Percentiles rank a stretch among this genome's conserved stretches.
Conservation (phyloP, 169 alveolate species). For the Amoebophrya sp. region DNA sequence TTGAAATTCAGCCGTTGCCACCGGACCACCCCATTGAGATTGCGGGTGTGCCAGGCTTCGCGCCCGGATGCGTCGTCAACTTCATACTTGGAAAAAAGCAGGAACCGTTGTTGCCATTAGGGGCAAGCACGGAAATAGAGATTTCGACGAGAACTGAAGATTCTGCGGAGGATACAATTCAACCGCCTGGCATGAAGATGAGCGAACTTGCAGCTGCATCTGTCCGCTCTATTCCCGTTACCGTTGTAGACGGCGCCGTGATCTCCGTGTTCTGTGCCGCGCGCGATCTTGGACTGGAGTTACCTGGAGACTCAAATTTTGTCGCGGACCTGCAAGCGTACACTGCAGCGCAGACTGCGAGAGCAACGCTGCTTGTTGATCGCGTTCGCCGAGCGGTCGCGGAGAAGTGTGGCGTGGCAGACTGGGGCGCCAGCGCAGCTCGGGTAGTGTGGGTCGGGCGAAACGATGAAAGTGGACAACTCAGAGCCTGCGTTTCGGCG, state of each 20-base stretch:
- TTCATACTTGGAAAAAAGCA: not conserved
- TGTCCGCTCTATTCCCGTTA: not conserved
- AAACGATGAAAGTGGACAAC: no score
- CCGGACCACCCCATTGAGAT: not conserved
- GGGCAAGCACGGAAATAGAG: not conserved
- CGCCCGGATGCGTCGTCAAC: not conserved
- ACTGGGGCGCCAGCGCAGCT: no score
- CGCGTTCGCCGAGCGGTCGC: no score
- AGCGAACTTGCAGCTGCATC: not conserved
- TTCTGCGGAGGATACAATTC: not conserved
- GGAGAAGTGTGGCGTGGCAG: no score
- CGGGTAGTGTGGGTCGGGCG: no score
- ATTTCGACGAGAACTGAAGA: not conserved
- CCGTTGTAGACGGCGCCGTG: not conserved
- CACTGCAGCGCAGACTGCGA: no score
- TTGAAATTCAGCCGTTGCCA: not conserved
- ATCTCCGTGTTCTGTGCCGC: not conserved
- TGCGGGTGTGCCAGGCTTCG: not conserved
- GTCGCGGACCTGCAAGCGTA: no score
- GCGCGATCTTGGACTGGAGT: no score
- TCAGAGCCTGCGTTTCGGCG: not conserved
- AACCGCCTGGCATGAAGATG: not conserved
- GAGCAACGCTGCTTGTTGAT: no score
- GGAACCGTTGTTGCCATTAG: not conserved
- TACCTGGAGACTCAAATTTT: no score